Percentiles rank a stretch among this genome's conserved stretches.
phyloP scores from a whole-genome alignment of 129 eudicot genomes.

The Sambucus nigra region DNA sequence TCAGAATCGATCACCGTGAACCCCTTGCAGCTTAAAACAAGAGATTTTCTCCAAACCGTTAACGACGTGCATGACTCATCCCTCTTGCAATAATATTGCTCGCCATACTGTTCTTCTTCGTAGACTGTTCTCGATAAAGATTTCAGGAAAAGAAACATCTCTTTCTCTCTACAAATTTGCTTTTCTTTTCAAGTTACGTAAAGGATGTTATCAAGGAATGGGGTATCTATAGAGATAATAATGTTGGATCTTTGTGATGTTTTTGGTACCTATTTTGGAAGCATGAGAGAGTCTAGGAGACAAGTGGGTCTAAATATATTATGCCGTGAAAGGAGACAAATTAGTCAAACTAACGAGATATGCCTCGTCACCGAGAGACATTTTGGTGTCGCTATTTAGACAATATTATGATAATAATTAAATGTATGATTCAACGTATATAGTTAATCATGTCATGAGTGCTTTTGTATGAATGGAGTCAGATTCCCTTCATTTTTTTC shows the following conservation, averaged over 20 bases:
- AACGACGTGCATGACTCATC: constrained; percentile 21
- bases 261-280: neutral
- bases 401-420: neutral
- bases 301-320: neutral
- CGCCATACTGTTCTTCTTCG: constrained; percentile 26
- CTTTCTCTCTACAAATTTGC: neutral
- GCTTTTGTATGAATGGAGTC: too few species aligned
- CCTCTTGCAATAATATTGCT: neutral
- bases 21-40: constrained; percentile 63
- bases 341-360: constrained; percentile 6
- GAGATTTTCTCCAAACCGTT: constrained; percentile 90
- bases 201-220: constrained; percentile 1
- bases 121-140: constrained; percentile 49
- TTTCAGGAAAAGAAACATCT: constrained; percentile 37
- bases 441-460: too few species aligned
- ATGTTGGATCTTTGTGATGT: neutral
- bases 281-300: neutral
- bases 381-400: too few species aligned
- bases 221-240: constrained; percentile 9
- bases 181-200: neutral
- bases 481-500: too few species aligned
- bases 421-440: neutral
- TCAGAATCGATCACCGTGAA: constrained; percentile 68
- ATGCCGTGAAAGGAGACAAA: neutral
- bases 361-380: constrained; percentile 9